These are phyloP conservation scores for Boletus smithii DNA, from an alignment of 1,284 basidiomycete species.

Conservation along the genomic window DNA sequence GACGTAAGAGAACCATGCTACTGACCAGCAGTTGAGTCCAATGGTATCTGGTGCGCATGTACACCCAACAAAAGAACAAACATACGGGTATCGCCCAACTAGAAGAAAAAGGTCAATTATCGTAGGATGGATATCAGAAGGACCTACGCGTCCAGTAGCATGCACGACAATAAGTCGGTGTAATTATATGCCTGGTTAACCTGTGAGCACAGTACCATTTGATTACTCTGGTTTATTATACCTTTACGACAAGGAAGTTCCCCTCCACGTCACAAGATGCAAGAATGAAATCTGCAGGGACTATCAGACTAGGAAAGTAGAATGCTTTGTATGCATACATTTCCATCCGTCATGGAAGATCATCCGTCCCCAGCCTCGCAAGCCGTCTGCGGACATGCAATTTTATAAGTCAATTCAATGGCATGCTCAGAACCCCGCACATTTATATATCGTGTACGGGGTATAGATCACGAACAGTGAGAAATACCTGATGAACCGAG, in stretches of 20 bases:
- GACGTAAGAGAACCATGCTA: slow-evolving; percentile 1
- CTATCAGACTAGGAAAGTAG: slow-evolving; percentile 4
- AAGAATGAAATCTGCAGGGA: slow-evolving; percentile 63
- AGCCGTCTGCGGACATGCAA: slow-evolving; percentile 52
- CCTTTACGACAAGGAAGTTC: slow-evolving; percentile 80
- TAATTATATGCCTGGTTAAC: slow-evolving; percentile 69
- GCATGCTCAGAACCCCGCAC: slow-evolving; percentile 39
- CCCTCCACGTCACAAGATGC: slow-evolving; percentile 81
- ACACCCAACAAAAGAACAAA: slow-evolving; percentile 77
- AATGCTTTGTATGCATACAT: slow-evolving; percentile 46
- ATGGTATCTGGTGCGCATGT: slow-evolving; percentile 75
- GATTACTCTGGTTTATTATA: slow-evolving; percentile 20
- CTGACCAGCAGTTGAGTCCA: slow-evolving; percentile 76
- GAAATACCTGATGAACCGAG: slow-evolving; percentile 57
- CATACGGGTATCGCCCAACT: slow-evolving; percentile 87
- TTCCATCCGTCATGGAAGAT: slow-evolving; percentile 78
- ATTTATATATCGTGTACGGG: slow-evolving; percentile 82
- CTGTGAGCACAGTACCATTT: neutral
- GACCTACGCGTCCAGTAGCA: slow-evolving; percentile 80
- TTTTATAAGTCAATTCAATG: neutral
- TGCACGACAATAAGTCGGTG: slow-evolving; percentile 81
- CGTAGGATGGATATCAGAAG: neutral
- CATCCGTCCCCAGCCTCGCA: slow-evolving; percentile 74
- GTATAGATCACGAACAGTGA: slow-evolving; percentile 73
- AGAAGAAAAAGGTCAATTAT: slow-evolving; percentile 9